phyloP scores from a whole-genome alignment of 768 basidiomycete species.

The Cystoderma amianthinum region DNA sequence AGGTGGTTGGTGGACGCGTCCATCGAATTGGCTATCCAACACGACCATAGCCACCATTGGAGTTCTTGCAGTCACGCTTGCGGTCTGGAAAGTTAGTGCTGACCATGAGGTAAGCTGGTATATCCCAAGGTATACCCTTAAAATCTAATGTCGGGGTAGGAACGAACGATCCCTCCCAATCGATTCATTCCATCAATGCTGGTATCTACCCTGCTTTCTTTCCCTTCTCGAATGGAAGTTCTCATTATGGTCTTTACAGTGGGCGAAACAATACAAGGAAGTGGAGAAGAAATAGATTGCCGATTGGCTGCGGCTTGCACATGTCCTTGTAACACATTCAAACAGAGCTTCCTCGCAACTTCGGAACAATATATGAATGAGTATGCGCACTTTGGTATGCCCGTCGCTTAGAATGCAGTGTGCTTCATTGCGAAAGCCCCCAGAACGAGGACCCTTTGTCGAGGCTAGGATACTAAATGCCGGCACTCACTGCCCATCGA shows the following conservation, averaged over 20 bases:
- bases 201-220: conserved; percentile 32
- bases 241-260: conserved; percentile 11
- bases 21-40: conserved; percentile 84
- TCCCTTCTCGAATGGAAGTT: neutral
- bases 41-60: conserved; percentile 70
- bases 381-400: too few relatives aligned
- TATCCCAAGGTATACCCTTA: conserved; percentile 1
- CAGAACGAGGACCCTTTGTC: too few relatives aligned
- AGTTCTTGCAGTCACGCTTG: conserved; percentile 58
- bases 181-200: conserved; percentile 75
- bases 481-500: too few relatives aligned
- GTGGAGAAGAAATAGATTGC: neutral
- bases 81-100: conserved; percentile 66
- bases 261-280: conserved; percentile 27
- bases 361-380: too few relatives aligned
- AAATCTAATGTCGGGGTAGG: conserved; percentile 26
- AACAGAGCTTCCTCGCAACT: too few relatives aligned
- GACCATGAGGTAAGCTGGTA: conserved; percentile 62
- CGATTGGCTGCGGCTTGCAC: too few relatives aligned
- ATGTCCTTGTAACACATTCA: too few relatives aligned
- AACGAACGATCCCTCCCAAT: conserved; percentile 50
- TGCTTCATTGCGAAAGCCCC: too few relatives aligned
- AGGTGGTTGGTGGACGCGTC: conserved; percentile 97
- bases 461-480: too few relatives aligned
- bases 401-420: too few relatives aligned